Evolutionary conservation across 441 rosid species (phyloP), one percentile per base, ranked within the genome.

Genomic region (Jatropha multifida): DNA sequence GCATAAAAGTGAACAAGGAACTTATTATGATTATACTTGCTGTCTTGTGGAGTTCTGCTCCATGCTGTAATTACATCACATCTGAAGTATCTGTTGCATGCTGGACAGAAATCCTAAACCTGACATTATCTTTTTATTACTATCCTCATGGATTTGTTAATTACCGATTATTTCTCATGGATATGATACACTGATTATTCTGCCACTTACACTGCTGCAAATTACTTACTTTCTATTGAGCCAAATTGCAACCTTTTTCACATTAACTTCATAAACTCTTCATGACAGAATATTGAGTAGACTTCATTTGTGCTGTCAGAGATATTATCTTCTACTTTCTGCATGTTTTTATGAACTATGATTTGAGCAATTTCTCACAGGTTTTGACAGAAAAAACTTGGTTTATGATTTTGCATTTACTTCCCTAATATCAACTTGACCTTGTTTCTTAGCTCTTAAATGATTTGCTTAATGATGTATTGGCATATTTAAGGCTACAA

Each of bases 41-140:
- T 61, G 11, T 51, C 40, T 37, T 73, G 37, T 52, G 17, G 63
- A 70, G 32, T 70, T 56, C 42, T 65, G 49, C 51, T 54, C 13
- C 10, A 37, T 41, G 12, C 26, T 38, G 48, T 52, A 10, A 6
- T 60, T 72, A 26, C n/a, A 9, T 46, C 37, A 12, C 48, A 44
- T 44, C 6, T 23, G 1, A 66, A 46, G 9, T 66, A 13, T 66
- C 17, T 42, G 7, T 42, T 26, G 27, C 42, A 26, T 10, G 44
- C 5, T 37, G 65, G n/a, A 61, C 20, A 5, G 3, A 61, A 23
- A 59, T 59, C 15, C 38, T 23, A 23, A 8, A 67, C 5, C 40
- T 46, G 9, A 8, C 55, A 67, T 13, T 46, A 18, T 40, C 54
- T 20, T 67, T 17, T 7, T 67, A n/a, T 46, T 64, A 46, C 40